Conservation (phyloP, 306 rosid genomes). For the Senna tora region DNA sequence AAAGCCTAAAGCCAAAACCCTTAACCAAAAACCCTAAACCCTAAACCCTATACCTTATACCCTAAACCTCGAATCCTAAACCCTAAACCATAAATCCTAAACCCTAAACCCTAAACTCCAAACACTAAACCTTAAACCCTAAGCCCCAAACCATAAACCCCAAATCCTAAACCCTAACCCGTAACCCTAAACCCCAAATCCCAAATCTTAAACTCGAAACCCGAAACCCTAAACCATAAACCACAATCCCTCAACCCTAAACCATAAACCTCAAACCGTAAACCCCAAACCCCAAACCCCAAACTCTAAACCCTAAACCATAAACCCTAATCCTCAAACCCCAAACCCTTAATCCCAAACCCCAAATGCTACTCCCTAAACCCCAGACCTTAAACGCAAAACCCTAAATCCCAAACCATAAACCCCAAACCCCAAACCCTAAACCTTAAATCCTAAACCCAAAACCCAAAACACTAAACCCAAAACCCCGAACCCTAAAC, state of each 20-base stretch:
- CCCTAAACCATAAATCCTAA: too few relatives aligned
- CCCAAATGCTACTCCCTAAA: too few relatives aligned
- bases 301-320: slow-evolving; percentile 36
- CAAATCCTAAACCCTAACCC: slow-evolving; percentile 34
- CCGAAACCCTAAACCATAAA: too few relatives aligned
- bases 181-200: slow-evolving; percentile 38
- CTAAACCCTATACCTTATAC: slow-evolving; percentile 4
- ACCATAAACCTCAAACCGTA: slow-evolving; percentile 37
- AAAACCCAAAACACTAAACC: too few relatives aligned
- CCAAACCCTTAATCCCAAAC: slow-evolving; percentile 27
- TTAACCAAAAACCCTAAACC: too few relatives aligned
- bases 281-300: slow-evolving; percentile 41
- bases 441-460: too few relatives aligned
- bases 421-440: too few relatives aligned
- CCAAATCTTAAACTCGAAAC: slow-evolving; percentile 34
- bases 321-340: slow-evolving; percentile 31
- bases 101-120: slow-evolving; percentile 16
- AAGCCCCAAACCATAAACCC: too few relatives aligned
- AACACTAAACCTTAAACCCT: slow-evolving; percentile 34
- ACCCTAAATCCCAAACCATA: too few relatives aligned
- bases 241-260: too few relatives aligned
- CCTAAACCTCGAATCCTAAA: slow-evolving; percentile 27
- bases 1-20: too few relatives aligned
- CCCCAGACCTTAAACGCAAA: too few relatives aligned
- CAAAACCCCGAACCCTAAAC: slow-evolving; percentile 20